These are phyloP conservation scores for Antrodiella citrinella DNA, from an alignment of 768 basidiomycete genomes.

Conservation along the genomic window DNA sequence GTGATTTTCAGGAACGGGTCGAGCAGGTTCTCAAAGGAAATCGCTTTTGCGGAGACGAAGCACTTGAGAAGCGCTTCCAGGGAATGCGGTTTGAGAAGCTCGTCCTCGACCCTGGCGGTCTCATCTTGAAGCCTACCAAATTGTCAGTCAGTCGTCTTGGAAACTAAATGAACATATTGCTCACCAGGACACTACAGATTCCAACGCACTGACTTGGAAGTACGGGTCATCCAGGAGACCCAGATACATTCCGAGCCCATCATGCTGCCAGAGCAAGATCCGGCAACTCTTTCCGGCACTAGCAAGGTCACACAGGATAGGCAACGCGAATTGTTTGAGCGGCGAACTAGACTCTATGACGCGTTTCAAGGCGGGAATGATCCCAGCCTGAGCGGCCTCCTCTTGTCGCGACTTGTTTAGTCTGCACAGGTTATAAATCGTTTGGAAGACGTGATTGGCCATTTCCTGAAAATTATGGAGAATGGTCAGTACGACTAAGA, in stretches of 20 bases:
- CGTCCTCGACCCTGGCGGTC: slow-evolving; percentile 87
- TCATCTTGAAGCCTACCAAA: slow-evolving; percentile 83
- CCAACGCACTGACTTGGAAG: slow-evolving; percentile 88
- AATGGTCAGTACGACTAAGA: too few species aligned
- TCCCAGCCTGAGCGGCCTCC: slow-evolving; percentile 93
- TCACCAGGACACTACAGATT: slow-evolving; percentile 85
- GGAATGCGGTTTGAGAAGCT: slow-evolving; percentile 58
- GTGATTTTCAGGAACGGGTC: slow-evolving; percentile 91
- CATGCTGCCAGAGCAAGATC: slow-evolving; percentile 85
- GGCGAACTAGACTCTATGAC: slow-evolving; percentile 87
- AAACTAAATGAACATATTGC: too few species aligned
- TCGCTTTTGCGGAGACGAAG: slow-evolving; percentile 80
- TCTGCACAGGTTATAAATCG: slow-evolving; percentile 93
- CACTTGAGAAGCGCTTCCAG: slow-evolving; percentile 66
- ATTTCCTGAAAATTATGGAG: too few species aligned
- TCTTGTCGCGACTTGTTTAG: slow-evolving; percentile 93
- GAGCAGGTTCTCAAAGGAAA: slow-evolving; percentile 86
- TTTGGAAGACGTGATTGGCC: slow-evolving; percentile 95
- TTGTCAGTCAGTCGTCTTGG: too few species aligned
- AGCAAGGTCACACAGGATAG: slow-evolving; percentile 93
- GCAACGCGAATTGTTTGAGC: slow-evolving; percentile 93
- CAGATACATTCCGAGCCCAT: slow-evolving; percentile 78
- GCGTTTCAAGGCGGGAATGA: slow-evolving; percentile 84
- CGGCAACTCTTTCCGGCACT: slow-evolving; percentile 92
- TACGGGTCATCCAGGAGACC: slow-evolving; percentile 77